Evolutionary conservation across 305 asterid genomes (phyloP).

Genomic region (Monarda citriodora): DNA sequence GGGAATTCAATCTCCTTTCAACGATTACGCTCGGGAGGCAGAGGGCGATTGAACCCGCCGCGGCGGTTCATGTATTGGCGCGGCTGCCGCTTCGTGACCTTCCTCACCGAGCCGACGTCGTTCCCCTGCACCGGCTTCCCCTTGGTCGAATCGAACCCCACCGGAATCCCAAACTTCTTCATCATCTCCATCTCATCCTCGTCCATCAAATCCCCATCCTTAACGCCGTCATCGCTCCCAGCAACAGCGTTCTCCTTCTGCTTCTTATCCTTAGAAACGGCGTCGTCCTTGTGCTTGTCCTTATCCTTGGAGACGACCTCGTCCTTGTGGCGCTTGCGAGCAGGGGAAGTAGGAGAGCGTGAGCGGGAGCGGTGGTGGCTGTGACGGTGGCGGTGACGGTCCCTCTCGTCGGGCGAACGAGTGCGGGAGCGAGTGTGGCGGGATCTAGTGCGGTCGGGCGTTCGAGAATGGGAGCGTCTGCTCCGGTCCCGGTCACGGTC

Average conservation of each 20-base stretch:
- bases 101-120: constrained; percentile 91
- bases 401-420: constrained; percentile 68
- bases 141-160: constrained; percentile 93
- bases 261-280: constrained; percentile 45
- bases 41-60: constrained; percentile 97
- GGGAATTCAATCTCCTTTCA: constrained; percentile 19
- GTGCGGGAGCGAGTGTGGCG: constrained; percentile 61
- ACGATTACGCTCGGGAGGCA: constrained; percentile 90
- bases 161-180: constrained; percentile 93
- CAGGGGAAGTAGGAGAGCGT: constrained; percentile 27
- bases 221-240: constrained; percentile 25
- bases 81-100: constrained; percentile 97
- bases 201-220: constrained; percentile 49
- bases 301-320: constrained; percentile 46
- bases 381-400: constrained; percentile 38
- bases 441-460: constrained; percentile 68
- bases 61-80: constrained; percentile 99
- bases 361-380: constrained; percentile 46
- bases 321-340: constrained; percentile 75
- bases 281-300: constrained; percentile 42
- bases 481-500: constrained; percentile 49
- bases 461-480: constrained; percentile 61
- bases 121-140: constrained; percentile 92
- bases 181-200: constrained; percentile 95
- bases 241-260: constrained; percentile 40